Evolutionary conservation across 2,329 filamentous ascomycete genomes (phyloP).

Genomic region (Trichoderma pleuroti): DNA sequence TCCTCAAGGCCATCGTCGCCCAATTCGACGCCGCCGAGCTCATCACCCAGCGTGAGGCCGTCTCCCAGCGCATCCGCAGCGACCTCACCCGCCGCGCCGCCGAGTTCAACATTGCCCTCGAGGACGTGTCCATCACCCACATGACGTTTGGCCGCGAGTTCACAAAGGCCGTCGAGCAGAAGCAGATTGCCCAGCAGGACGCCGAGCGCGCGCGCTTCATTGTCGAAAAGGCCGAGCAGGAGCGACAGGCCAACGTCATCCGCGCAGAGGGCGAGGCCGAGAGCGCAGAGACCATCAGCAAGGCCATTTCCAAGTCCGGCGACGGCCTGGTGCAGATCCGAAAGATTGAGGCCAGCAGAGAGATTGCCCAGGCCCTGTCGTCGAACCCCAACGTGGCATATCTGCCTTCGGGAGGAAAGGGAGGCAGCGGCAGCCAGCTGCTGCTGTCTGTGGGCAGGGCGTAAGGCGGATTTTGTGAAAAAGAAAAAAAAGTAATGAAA

Average conservation of each 20-base stretch:
- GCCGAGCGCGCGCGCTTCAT: conserved; percentile 97
- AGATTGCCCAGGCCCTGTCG: conserved; percentile 88
- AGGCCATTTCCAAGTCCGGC: conserved; percentile 87
- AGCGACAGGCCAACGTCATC: conserved; percentile 97
- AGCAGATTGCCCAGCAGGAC: conserved; percentile 99
- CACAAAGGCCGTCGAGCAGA: conserved; percentile 98
- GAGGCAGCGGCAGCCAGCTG: conserved; percentile 50
- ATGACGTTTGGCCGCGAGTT: conserved; percentile 99
- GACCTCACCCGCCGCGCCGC: conserved; percentile 89
- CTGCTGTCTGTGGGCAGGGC: conserved; percentile 51
- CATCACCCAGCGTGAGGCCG: conserved; percentile 97
- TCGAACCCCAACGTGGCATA: conserved; percentile 95
- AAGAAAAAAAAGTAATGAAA: conserved; percentile 22
- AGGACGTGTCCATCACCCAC: conserved; percentile 98
- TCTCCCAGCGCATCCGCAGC: conserved; percentile 87
- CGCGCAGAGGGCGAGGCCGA: conserved; percentile 96
- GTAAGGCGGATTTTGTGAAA: conserved; percentile 25
- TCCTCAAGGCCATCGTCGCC: conserved; percentile 96
- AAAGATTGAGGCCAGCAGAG: conserved; percentile 93
- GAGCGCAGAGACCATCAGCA: conserved; percentile 91
- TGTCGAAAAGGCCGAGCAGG: conserved; percentile 97
- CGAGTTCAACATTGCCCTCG: conserved; percentile 98
- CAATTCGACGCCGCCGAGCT: conserved; percentile 98
- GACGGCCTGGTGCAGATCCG: conserved; percentile 94
- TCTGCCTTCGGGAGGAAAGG: conserved; percentile 67